phyloP scores from a whole-genome alignment of 1,284 basidiomycete genomes.

The Pseudozyma hubeiensis region DNA sequence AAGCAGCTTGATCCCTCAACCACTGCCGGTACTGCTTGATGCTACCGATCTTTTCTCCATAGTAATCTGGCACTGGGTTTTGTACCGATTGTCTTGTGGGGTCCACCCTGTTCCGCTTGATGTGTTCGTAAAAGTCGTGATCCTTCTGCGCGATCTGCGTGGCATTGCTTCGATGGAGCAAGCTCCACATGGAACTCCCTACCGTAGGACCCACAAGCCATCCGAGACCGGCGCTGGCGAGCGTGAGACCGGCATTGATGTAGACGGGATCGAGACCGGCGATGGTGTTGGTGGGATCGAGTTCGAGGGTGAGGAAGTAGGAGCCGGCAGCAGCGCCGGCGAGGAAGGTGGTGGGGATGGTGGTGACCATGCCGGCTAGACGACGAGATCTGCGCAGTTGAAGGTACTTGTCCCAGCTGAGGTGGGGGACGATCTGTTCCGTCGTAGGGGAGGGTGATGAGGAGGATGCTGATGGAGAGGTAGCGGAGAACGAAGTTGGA shows the following conservation, averaged over 20 bases:
- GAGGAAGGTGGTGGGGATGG: constrained; percentile 61
- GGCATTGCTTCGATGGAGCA: constrained; percentile 55
- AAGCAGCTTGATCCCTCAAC: constrained; percentile 65
- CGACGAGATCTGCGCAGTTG: constrained; percentile 57
- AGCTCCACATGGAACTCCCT: constrained; percentile 54
- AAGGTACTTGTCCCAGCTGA: constrained; percentile 57
- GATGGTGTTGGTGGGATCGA: constrained; percentile 60
- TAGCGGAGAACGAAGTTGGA: constrained; percentile 4
- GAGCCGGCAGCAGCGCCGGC: constrained; percentile 55
- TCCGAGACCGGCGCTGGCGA: constrained; percentile 59
- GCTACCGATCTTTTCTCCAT: constrained; percentile 65
- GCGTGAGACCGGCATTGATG: constrained; percentile 60
- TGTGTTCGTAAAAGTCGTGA: constrained; percentile 62
- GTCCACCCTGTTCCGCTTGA: constrained; percentile 60
- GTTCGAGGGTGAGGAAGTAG: constrained; percentile 61
- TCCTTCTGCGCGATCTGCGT: constrained; percentile 60
- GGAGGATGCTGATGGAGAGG: constrained; percentile 11
- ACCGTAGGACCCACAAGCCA: constrained; percentile 64
- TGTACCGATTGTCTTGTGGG: constrained; percentile 62
- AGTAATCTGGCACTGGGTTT: constrained; percentile 66
- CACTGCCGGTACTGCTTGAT: constrained; percentile 65
- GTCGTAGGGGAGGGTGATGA: constrained; percentile 11
- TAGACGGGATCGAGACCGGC: constrained; percentile 63
- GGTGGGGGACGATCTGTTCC: not conserved
- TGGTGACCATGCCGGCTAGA: constrained; percentile 59